Conservation (phyloP, 2,329 filamentous ascomycete genomes). For the Ophiostoma quercus region DNA sequence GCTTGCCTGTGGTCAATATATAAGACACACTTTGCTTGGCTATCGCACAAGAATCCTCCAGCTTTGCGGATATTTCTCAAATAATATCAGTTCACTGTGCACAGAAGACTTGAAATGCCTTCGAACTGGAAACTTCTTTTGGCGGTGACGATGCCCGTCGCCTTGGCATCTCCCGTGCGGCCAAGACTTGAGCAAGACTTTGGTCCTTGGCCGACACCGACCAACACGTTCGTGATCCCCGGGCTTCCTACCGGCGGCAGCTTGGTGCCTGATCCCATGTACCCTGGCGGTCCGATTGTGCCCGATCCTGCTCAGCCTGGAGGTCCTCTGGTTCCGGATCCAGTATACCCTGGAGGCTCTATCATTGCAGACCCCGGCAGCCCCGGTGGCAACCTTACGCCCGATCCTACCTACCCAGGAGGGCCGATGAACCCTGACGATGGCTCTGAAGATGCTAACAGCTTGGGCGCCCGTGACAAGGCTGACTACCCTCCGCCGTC, state of each 20-base stretch:
- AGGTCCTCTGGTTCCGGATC: neutral
- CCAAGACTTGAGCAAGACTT: neutral
- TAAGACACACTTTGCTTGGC: neutral
- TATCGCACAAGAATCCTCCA: neutral
- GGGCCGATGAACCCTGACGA: neutral
- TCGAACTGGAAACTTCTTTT: neutral
- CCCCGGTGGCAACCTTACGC: neutral
- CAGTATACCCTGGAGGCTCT: neutral
- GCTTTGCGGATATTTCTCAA: neutral
- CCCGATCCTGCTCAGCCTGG: neutral
- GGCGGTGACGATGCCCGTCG: neutral
- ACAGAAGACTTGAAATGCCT: neutral
- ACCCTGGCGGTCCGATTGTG: neutral
- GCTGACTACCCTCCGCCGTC: neutral
- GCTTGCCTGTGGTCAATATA: neutral
- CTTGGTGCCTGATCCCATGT: too few relatives aligned
- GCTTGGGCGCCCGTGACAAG: neutral
- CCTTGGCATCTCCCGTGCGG: neutral
- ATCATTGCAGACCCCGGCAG: neutral
- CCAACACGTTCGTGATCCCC: neutral
- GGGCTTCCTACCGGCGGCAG: neutral
- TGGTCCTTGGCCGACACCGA: neutral
- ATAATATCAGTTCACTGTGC: neutral
- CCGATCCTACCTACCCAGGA: neutral
- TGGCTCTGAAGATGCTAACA: neutral